These are phyloP conservation scores for Botrytis elliptica DNA, from an alignment of 2,329 filamentous ascomycete genomes.

Conservation along the genomic window DNA sequence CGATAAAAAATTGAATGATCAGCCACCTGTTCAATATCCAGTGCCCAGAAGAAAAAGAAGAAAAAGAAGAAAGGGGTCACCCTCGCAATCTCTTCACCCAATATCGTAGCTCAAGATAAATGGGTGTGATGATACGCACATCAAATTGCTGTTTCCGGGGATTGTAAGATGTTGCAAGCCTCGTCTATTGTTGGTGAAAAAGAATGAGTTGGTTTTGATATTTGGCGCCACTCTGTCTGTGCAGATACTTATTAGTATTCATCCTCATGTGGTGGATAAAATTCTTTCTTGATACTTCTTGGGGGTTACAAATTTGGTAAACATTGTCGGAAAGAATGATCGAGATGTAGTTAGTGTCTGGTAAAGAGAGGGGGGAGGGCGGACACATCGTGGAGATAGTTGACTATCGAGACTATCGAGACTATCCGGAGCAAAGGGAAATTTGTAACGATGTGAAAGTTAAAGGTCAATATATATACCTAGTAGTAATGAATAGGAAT, in stretches of 20 bases:
- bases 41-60: not conserved
- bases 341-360: not conserved
- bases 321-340: not conserved
- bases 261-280: not conserved
- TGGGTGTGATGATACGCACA: conserved; percentile 7
- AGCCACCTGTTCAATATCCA: not conserved
- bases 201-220: not conserved
- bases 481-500: not conserved
- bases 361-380: not conserved
- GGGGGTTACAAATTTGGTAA: not conserved
- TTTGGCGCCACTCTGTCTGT: conserved; percentile 1
- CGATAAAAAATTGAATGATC: conserved; percentile 3
- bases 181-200: conserved; percentile 1
- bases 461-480: not conserved
- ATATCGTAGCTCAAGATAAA: not conserved
- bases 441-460: not conserved
- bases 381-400: not conserved
- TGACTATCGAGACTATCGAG: not conserved
- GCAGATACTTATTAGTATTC: not conserved
- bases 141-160: conserved; percentile 5
- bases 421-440: not conserved
- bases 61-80: not conserved
- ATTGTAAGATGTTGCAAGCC: not conserved
- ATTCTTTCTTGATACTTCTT: not conserved
- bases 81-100: not conserved